Evolutionary conservation across 352 stramenopile genomes (phyloP), one percentile per base, ranked within the genome.

Genomic region (Thraustochytrium sp.): DNA sequence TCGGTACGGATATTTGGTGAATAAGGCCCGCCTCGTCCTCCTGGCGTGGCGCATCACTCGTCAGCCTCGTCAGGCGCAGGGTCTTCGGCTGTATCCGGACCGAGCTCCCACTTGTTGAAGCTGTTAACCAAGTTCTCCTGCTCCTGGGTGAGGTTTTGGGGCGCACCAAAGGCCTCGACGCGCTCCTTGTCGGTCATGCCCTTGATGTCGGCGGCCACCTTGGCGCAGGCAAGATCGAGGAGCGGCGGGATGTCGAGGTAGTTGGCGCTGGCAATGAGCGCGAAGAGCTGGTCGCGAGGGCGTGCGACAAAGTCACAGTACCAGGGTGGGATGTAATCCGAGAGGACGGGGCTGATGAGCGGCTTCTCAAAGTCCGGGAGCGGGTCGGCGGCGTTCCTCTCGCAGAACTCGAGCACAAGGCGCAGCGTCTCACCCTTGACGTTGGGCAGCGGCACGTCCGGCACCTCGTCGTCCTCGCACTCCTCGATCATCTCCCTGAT

Each of bases 341-440:
- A 89, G 95, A 99, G 98, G 85, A 97, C 92, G 23, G 93, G 89
- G 78, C 92, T 98, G 87, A 98, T 98, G 62, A 99, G 89, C 23
- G 97, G 97, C 92, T 99, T 99, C 87, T 99, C 95, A 86, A 99
- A 99, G 88, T 99, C 96, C 26, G 92, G 92, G 96, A 99, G 99
- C 44, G 96, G 94, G 88, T 98, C 93, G 86, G 93, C 92, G 16
- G 56, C 91, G 44, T 92, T 95, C 76, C 94, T 49, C 54, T 49
- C 56, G 78, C 84, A 87, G 56, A 87, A 87, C 40, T 76, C 63
- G 29, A 87, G 82, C 54, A 87, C 84, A 16, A 37, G 54, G n/a
- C 53, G 21, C 2, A 87, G 40, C 4, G 86, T 64, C 11, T 84
- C 44, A 3, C 42, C 83, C 26, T 62, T 56, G 16, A 85, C 61